A percentile compares a stretch with the other conserved stretches of the same genome.
These are phyloP conservation scores for Nymphaea thermarum DNA, from an alignment of 164 flowering plant species.

Conservation along the genomic window DNA sequence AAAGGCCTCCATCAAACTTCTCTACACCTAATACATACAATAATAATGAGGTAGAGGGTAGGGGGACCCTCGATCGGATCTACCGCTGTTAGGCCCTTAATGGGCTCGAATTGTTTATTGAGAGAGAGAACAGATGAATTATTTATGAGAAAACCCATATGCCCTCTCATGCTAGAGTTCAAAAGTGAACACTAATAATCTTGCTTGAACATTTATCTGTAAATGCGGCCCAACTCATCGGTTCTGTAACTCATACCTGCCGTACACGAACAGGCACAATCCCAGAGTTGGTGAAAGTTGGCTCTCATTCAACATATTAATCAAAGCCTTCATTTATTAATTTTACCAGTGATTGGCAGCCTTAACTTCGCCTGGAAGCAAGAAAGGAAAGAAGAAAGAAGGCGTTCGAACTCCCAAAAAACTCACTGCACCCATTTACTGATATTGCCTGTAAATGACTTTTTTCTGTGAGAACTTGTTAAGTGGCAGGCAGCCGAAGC, in stretches of 20 bases:
- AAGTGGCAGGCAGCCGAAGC: neutral
- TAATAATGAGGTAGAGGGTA: no score
- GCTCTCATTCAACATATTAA: neutral
- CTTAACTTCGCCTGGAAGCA: no score
- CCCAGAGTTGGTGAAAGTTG: neutral
- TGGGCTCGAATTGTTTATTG: neutral
- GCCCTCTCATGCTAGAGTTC: neutral
- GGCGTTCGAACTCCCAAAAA: neutral
- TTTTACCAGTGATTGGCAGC: no score
- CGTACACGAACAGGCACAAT: neutral
- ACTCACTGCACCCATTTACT: neutral
- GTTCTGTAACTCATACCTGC: neutral
- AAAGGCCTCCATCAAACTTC: no score
- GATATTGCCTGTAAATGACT: neutral
- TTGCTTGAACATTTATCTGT: no score
- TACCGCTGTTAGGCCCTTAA: neutral
- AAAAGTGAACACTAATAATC: neutral
- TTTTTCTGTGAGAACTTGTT: neutral
- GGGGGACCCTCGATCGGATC: neutral
- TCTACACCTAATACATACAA: no score
- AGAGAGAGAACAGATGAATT: neutral
- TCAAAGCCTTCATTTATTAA: neutral
- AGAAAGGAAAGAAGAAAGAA: neutral
- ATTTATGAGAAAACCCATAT: neutral
- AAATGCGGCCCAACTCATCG: neutral